Evolutionary conservation across 179 eudicot species (phyloP).

Genomic region (Actinidia chinensis): DNA sequence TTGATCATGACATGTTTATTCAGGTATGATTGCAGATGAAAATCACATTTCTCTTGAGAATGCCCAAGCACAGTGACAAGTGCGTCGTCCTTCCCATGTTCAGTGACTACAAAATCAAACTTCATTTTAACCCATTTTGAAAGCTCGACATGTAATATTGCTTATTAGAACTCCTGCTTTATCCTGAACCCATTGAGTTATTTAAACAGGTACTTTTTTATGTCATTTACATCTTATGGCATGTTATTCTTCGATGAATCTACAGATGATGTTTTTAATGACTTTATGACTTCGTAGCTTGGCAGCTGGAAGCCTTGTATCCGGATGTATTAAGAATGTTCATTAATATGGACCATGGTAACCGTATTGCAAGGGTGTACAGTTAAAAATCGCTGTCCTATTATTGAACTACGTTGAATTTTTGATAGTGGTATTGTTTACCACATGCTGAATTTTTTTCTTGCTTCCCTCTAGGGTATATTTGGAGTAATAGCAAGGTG

Average conservation of each 20-base stretch:
- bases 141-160: conserved; percentile 81
- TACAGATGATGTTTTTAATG: background rate
- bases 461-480: conserved; percentile 49
- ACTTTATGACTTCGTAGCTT: conserved; percentile 6
- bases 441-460: conserved; percentile 9
- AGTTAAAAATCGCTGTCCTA: conserved; percentile 29
- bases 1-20: conserved; percentile 33
- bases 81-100: conserved; percentile 75
- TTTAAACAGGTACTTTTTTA: conserved; percentile 68
- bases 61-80: conserved; percentile 93
- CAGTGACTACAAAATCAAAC: background rate
- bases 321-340: conserved; percentile 83
- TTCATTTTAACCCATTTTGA: conserved; percentile 42
- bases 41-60: conserved; percentile 97
- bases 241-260: conserved; percentile 5
- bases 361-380: conserved; percentile 98
- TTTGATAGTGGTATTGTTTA: background rate
- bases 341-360: conserved; percentile 97
- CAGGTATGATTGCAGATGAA: conserved; percentile 98
- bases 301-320: conserved; percentile 88
- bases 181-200: conserved; percentile 89
- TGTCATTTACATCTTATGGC: background rate
- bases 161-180: conserved; percentile 98
- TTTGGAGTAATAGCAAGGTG: conserved; percentile 97
- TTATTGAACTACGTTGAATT: background rate